Percentiles rank a stretch among this genome's conserved stretches.
These are phyloP conservation scores for Dryas integrifolia DNA, from an alignment of 331 rosid genomes.

Conservation along the genomic window DNA sequence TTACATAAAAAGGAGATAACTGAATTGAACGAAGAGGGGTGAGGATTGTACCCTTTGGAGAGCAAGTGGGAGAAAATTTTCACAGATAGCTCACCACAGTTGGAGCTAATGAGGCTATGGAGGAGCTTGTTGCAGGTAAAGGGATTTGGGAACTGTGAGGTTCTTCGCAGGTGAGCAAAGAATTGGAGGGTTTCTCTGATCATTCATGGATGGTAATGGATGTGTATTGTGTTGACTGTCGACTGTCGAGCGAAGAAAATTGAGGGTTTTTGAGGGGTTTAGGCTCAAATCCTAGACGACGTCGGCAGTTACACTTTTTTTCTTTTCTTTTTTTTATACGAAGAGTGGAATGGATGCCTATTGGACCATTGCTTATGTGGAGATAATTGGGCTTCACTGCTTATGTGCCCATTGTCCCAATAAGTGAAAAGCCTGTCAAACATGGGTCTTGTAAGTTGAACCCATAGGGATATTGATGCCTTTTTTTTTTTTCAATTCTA, in stretches of 20 bases:
- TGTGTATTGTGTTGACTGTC: background rate
- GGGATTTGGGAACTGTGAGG: slow-evolving; percentile 23
- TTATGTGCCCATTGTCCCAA: no score
- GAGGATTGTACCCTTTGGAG: slow-evolving; percentile 40
- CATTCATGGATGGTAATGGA: slow-evolving; percentile 23
- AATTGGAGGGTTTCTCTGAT: slow-evolving; percentile 26
- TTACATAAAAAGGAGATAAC: slow-evolving; percentile 32
- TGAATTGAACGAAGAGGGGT: slow-evolving; percentile 41
- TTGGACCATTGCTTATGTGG: background rate
- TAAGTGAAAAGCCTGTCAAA: no score
- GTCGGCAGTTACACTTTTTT: background rate
- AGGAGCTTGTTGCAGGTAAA: slow-evolving; percentile 41
- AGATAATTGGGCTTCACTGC: background rate
- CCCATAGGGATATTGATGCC: no score
- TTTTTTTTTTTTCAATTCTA: no score
- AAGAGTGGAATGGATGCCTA: background rate
- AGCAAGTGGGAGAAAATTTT: slow-evolving; percentile 30
- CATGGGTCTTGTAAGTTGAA: no score
- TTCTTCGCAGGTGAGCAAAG: slow-evolving; percentile 34
- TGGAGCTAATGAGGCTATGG: slow-evolving; percentile 29
- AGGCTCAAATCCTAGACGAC: background rate
- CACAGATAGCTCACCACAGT: slow-evolving; percentile 36
- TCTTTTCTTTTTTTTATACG: background rate
- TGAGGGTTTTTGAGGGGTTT: background rate
- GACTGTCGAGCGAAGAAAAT: background rate